Percentiles rank a stretch among this genome's conserved stretches.
phyloP scores from a whole-genome alignment of 257 asterid species.

The Solanum chiquidenum region DNA sequence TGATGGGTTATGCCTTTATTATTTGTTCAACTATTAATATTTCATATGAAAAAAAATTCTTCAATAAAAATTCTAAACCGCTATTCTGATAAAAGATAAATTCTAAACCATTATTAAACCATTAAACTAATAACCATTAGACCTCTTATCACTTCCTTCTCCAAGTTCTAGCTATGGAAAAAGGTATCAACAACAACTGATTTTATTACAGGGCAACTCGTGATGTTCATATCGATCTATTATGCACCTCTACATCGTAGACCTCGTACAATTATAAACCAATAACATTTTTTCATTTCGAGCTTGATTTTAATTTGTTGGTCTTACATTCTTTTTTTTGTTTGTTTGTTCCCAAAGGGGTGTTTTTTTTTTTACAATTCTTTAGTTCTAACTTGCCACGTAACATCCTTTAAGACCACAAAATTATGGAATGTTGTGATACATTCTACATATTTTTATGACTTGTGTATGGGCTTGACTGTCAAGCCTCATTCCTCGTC shows the following conservation, averaged over 20 bases:
- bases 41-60: too few species aligned
- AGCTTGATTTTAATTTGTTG: too few species aligned
- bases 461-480: neutral
- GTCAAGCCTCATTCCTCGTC: neutral
- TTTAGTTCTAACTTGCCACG: too few species aligned
- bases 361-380: too few species aligned
- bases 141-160: neutral
- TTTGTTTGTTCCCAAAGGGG: neutral
- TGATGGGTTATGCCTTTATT: too few species aligned
- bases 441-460: too few species aligned
- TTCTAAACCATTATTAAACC: too few species aligned
- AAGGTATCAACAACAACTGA: neutral
- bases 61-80: too few species aligned
- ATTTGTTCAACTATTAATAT: too few species aligned
- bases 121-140: neutral
- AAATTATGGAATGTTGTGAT: neutral
- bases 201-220: too few species aligned
- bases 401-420: neutral
- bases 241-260: neutral
- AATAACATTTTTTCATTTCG: too few species aligned
- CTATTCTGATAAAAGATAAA: too few species aligned
- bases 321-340: neutral
- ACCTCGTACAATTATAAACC: neutral
- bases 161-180: neutral
- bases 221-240: neutral